Conservation (phyloP, 495 filamentous ascomycete species). For the Lasiosphaeria miniovina region DNA sequence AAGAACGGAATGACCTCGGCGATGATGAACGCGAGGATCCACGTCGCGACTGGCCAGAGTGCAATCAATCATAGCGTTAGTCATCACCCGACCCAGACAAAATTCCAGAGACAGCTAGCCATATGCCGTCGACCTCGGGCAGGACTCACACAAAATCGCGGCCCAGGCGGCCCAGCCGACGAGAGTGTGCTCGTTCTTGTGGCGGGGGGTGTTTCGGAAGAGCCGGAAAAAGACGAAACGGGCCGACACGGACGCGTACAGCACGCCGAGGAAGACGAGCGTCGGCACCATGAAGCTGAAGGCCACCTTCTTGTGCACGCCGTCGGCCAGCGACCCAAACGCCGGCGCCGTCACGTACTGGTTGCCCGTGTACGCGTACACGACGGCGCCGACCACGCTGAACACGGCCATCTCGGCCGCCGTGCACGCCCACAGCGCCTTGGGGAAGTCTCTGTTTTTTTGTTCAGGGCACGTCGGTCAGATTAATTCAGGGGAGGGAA, state of each 20-base stretch:
- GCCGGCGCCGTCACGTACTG: slow-evolving; percentile 80
- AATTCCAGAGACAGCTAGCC: background rate
- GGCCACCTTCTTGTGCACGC: slow-evolving; percentile 72
- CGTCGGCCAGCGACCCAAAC: slow-evolving; percentile 69
- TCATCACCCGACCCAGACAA: too few species aligned
- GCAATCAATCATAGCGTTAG: background rate
- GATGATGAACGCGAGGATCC: slow-evolving; percentile 77
- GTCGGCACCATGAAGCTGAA: slow-evolving; percentile 94
- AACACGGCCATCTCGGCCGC: slow-evolving; percentile 82
- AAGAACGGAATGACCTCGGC: slow-evolving; percentile 92
- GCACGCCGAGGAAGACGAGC: slow-evolving; percentile 80
- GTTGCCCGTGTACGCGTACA: slow-evolving; percentile 79
- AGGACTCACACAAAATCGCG: slow-evolving; percentile 56
- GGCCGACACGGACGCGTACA: slow-evolving; percentile 83
- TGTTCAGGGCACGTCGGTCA: background rate
- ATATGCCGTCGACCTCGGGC: too few species aligned
- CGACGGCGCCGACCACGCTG: slow-evolving; percentile 67
- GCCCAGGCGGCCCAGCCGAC: slow-evolving; percentile 77
- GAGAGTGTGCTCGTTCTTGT: slow-evolving; percentile 75
- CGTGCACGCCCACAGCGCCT: slow-evolving; percentile 82
- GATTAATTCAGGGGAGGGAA: background rate
- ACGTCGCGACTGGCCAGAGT: slow-evolving; percentile 49
- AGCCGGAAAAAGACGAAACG: slow-evolving; percentile 85
- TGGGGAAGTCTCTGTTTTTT: slow-evolving; percentile 68
- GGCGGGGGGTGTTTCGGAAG: slow-evolving; percentile 65